Base-by-base conservation (phyloP, 352 stramenopile species). In the Thalassiosira mediterranea region DNA sequence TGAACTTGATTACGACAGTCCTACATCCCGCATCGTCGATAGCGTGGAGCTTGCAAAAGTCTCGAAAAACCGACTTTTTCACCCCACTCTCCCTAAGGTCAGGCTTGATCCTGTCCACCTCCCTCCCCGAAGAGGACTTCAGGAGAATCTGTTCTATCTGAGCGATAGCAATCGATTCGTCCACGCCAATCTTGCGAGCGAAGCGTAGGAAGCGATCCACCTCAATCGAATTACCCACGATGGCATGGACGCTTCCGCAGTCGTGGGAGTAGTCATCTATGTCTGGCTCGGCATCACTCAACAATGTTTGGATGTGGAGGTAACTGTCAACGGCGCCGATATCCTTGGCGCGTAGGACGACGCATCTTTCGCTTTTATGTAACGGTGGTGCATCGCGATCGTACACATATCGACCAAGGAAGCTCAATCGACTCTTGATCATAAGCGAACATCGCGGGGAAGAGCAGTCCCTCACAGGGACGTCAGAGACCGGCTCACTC, bases 341-440 rank as follows among this genome's bases (percentile, higher is more conserved):
- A 70, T 85, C 76, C 46, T 67, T 79, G 4, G 76, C 72, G 37
- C 63, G 28, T 11, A 85, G 46, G 1, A 85, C 56, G 1, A 85
- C 32, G 23, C 46, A 70, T 19, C 51, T 51, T 34, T 85, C 76
- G 42, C 72, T 76, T 63, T 72, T 70, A 40, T 85, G 61, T 3
- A 85, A 5, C 25, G 49, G 47, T 37, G 48, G 13, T 7, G 31
- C 26, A 7, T 64, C 62, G 11, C 46, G 26, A 25, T 76, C 59
- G 10, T 79, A 58, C 31, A 69, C 38, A 29, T 82, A 85, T 49
- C 76, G 51, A 17, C 76, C 66, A 38, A 85, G 53, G 62, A 85
- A 85, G 26, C 64, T 69, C 2, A 82, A 25, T 19, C 71, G 32
- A 47, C 48, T 64, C 53, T 63, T 68, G 10, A 85, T 64, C 28